Evolutionary conservation across 2,329 filamentous ascomycete species (phyloP), one percentile per base, ranked within the genome.

Genomic region (Fusarium nanum): DNA sequence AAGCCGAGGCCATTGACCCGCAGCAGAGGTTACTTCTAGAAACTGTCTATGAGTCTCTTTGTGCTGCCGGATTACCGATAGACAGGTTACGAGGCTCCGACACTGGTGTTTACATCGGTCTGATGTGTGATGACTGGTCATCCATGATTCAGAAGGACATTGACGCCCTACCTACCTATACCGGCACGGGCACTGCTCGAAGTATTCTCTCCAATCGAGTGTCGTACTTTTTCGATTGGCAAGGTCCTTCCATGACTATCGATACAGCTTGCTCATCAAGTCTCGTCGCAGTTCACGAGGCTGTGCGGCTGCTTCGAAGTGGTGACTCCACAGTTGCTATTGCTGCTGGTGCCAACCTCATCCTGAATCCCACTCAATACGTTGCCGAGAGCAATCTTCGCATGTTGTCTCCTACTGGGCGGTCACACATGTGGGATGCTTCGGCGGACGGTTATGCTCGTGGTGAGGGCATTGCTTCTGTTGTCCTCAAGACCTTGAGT

Each of bases 391-490:
- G 49, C 20, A 56, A 67, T 13, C 27, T 70, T 1, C 52, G 48
- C 20, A 48, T 72, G 50, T 42, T 71, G 7, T 65, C 60, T 5
- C 54, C 56, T 0, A 53, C 46, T 16, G 64, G 59, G 0, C 45
- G 49, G 5, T 62, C 52, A 12, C 60, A 49, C 3, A 68, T 68
- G 32, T 71, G 60, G 47, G 70, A 71, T 18, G 37, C 40, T 2
- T 41, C 47, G 2, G 69, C 57, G 1, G 46, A 68, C 6, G 67
- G 70, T 0, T 73, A 73, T 20, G 70, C 62, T 1, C 64, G 70
- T 23, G 70, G 68, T 1, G 68, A 72, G 14, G 70, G 68, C 8
- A 49, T 67, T 3, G 66, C 59, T 0, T 32, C 59, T 1, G 37
- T 72, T 6, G 45, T 70, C 9, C 48, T 72, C 8, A 72, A 72